Conservation (phyloP, 2,329 filamentous ascomycete genomes). For the Scolecobasidium constrictum region DNA sequence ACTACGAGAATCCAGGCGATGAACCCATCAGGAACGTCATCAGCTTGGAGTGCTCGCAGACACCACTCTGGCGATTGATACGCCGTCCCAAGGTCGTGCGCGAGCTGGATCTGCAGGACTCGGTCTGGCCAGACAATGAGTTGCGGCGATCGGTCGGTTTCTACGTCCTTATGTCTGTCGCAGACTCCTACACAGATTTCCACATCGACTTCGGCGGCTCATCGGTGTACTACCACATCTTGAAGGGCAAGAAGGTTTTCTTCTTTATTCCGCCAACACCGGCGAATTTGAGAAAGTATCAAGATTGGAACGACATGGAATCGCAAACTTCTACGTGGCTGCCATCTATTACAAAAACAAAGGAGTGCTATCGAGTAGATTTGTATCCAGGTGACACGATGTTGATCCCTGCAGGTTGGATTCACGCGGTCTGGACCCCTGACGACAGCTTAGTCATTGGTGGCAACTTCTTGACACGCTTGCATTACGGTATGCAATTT, state of each 20-base stretch:
- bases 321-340: constrained; percentile 57
- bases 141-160: constrained; percentile 52
- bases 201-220: constrained; percentile 63
- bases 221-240: constrained; percentile 59
- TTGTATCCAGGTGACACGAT: constrained; percentile 57
- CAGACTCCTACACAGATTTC: constrained; percentile 61
- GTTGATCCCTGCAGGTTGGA: constrained; percentile 62
- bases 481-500: constrained; percentile 58
- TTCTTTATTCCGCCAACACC: constrained; percentile 62
- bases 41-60: constrained; percentile 56
- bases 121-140: constrained; percentile 43
- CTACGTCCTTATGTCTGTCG: constrained; percentile 60
- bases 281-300: constrained; percentile 58
- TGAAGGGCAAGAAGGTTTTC: constrained; percentile 59
- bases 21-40: constrained; percentile 60
- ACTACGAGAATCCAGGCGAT: constrained; percentile 44
- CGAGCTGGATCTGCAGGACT: constrained; percentile 47
- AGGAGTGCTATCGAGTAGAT: constrained; percentile 57
- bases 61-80: constrained; percentile 49
- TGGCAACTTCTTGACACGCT: constrained; percentile 56
- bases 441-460: constrained; percentile 59
- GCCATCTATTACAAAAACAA: constrained; percentile 52
- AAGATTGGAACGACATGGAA: constrained; percentile 58
- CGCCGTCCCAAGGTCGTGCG: constrained; percentile 54
- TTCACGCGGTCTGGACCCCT: constrained; percentile 61